Percentiles rank a stretch among this genome's conserved stretches.
phyloP scores from a whole-genome alignment of 441 rosid genomes.

The Eugenia klotzschiana region DNA sequence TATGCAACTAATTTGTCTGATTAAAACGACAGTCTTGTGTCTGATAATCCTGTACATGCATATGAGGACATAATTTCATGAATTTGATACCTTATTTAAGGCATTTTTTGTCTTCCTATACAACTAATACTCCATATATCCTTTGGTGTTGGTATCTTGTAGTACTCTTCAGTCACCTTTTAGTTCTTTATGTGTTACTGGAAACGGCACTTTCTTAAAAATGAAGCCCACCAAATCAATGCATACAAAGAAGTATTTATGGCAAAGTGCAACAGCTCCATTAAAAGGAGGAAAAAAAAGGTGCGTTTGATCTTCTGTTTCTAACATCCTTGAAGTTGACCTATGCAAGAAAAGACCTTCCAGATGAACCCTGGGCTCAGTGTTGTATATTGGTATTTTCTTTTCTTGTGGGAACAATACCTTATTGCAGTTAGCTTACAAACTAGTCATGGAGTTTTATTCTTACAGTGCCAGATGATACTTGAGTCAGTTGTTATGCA shows the following conservation, averaged over 20 bases:
- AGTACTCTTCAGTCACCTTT: background rate
- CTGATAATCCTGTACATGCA: background rate
- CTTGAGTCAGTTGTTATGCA: background rate
- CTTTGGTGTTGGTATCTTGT: background rate
- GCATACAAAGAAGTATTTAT: background rate
- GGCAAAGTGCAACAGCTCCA: background rate
- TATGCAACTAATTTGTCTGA: slow-evolving; percentile 4
- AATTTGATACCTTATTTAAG: background rate
- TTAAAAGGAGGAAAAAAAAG: background rate
- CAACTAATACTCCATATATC: background rate
- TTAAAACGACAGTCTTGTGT: background rate
- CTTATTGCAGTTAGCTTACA: background rate
- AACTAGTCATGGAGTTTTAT: background rate
- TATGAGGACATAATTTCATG: background rate
- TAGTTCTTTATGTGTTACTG: background rate
- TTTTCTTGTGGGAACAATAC: background rate
- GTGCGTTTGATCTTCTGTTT: background rate
- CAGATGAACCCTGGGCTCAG: background rate
- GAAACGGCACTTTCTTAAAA: background rate
- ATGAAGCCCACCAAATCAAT: background rate
- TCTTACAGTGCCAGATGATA: background rate
- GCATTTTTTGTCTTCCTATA: background rate
- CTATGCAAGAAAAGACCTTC: background rate
- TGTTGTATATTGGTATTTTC: background rate
- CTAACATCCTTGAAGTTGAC: background rate